Percentiles rank a stretch among this genome's conserved stretches.
These are phyloP conservation scores for Verticillium zaregamsianum DNA, from an alignment of 2,329 filamentous ascomycete species.

Conservation along the genomic window DNA sequence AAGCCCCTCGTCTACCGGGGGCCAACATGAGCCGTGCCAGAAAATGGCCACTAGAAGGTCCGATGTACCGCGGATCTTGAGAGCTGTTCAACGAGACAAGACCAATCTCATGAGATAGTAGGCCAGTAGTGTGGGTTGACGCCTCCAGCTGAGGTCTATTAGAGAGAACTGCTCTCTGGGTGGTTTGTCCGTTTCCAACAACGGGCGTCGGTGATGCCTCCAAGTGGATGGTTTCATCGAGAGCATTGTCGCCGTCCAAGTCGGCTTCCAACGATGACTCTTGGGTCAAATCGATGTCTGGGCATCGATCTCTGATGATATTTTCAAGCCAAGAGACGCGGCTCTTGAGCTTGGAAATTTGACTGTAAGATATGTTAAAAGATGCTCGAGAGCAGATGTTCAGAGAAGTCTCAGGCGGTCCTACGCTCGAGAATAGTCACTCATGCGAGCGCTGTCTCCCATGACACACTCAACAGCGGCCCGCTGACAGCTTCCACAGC, in stretches of 20 bases:
- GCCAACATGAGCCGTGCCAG: slow-evolving; percentile 43
- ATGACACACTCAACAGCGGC: slow-evolving; percentile 36
- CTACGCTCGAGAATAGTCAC: slow-evolving; percentile 38
- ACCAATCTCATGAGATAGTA: slow-evolving; percentile 46
- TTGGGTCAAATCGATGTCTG: slow-evolving; percentile 34
- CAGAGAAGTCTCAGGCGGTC: slow-evolving; percentile 5
- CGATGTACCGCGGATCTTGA: slow-evolving; percentile 46
- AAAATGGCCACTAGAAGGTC: slow-evolving; percentile 52
- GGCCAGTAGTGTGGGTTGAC: slow-evolving; percentile 12
- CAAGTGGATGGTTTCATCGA: neutral
- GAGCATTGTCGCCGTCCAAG: neutral
- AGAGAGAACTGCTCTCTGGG: neutral
- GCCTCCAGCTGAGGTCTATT: slow-evolving; percentile 1
- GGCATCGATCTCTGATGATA: slow-evolving; percentile 34
- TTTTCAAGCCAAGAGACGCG: slow-evolving; percentile 42
- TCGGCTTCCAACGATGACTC: neutral
- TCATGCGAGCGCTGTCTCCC: slow-evolving; percentile 33
- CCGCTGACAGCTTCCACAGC: slow-evolving; percentile 38
- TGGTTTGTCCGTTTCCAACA: neutral
- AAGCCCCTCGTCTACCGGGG: slow-evolving; percentile 25
- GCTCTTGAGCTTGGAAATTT: slow-evolving; percentile 30
- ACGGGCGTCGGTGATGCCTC: neutral
- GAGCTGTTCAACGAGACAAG: slow-evolving; percentile 44
- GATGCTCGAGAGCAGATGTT: neutral
- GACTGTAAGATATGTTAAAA: neutral